These are phyloP conservation scores for Lophiotrema nucula DNA, from an alignment of 495 filamentous ascomycete genomes.

Conservation along the genomic window DNA sequence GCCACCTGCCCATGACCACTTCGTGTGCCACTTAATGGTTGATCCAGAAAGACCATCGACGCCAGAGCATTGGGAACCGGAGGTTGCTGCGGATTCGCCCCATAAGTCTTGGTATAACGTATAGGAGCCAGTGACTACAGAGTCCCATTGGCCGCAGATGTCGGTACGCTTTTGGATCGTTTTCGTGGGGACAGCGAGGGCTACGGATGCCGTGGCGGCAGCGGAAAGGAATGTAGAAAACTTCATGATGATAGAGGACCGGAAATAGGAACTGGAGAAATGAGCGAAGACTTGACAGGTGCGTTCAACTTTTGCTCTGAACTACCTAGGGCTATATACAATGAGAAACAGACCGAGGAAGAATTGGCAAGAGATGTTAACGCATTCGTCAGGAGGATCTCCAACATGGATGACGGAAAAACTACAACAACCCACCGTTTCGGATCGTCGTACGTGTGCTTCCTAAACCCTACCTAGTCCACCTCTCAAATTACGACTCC, in stretches of 20 bases:
- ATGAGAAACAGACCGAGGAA: no score
- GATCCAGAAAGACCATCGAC: background rate
- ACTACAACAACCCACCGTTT: no score
- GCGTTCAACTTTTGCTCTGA: no score
- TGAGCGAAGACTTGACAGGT: no score
- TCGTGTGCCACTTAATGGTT: conserved; percentile 18
- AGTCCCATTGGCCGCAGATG: conserved; percentile 15
- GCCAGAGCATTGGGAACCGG: conserved; percentile 14
- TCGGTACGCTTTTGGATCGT: conserved; percentile 1
- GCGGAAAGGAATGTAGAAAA: background rate
- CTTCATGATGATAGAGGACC: conserved; percentile 14
- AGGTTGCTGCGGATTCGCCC: conserved; percentile 1
- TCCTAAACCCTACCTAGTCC: no score
- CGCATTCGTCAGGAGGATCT: no score
- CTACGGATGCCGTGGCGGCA: conserved; percentile 1
- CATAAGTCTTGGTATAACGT: conserved; percentile 15
- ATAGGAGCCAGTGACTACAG: conserved; percentile 3
- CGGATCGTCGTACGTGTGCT: no score
- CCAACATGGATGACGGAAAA: no score
- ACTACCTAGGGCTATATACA: no score
- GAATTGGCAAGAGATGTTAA: no score
- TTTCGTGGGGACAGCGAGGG: conserved; percentile 1
- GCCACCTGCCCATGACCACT: conserved; percentile 15
- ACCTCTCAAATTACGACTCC: no score
- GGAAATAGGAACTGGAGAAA: no score